Base-by-base conservation (phyloP, 2,329 filamentous ascomycete genomes). In the Pestalotiopsis sp. region DNA sequence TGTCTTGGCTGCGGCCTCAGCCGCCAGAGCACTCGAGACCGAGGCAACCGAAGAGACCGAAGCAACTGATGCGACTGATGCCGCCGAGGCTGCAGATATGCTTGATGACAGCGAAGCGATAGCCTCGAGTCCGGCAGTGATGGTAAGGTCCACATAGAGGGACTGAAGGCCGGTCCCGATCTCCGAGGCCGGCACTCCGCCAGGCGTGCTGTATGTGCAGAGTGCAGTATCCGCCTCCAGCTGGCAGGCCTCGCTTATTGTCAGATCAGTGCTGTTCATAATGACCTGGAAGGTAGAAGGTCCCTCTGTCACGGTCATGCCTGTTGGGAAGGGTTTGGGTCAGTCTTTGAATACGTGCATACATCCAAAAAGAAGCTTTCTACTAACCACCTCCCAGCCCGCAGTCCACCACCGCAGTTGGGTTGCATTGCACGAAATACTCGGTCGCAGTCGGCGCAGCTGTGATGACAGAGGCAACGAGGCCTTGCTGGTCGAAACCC, bases 381-480 rank as follows among this genome's bases (percentile, higher is more conserved):
- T 39, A 58, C 64, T 67, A 31, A 67, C 65, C 65, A 11, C n/a
- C 13, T 14, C 52, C 65, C 23, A 67, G 17, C 11, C 36, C 65
- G 56, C 65, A 67, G 4, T 67, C 38, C 4, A 61, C 13, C 12
- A 27, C 17, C 20, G 59, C 23, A 13, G n/a, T 23, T n/a, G 57
- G 27, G 20, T 49, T 38, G 38, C 65, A 67, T 61, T 67, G 52
- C 20, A 67, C 31, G 23, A 67, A 60, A 23, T 67, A 67, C n/a
- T 25, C 38, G 4, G 65, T 67, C 23, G 65, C 65, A 13, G 52
- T 31, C 9, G 65, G 65, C 23, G 57, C 57, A 36, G 65, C 65
- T 67, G 65, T 61, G 11, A 67, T 61, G 56, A 67, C 65, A 9
- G 65, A 67, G 12, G 65, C 65, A 14, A 67, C 65, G 11, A 67